Percentiles rank a stretch among this genome's conserved stretches.
Conservation (phyloP, 73 alveolate species). For the Paramecium octaurelia region DNA sequence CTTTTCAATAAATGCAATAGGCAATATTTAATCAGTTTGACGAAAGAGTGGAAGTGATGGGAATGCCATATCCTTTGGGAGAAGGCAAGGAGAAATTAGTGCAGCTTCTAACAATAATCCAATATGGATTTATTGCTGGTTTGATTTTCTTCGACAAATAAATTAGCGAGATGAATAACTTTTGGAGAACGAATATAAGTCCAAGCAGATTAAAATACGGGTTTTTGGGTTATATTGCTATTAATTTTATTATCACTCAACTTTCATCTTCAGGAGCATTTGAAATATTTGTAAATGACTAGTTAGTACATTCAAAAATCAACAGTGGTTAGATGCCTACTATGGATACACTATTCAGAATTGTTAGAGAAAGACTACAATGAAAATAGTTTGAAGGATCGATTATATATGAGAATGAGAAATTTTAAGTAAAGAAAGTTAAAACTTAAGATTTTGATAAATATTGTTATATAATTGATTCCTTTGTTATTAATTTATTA, state of each 20-base stretch:
- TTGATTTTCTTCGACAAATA: not conserved
- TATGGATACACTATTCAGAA: not conserved
- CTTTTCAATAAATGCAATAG: not conserved
- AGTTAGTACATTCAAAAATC: not conserved
- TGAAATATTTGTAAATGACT: constrained; percentile 5
- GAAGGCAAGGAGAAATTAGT: not conserved
- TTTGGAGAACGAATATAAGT: not conserved
- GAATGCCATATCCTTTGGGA: not conserved
- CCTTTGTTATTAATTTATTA: not conserved
- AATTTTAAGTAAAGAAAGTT: not conserved
- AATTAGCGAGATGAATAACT: not conserved
- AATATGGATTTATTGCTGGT: constrained; percentile 16
- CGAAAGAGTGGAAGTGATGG: constrained; percentile 1
- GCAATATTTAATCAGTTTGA: not conserved
- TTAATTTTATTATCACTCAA: not conserved
- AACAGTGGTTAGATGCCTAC: not conserved
- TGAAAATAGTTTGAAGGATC: not conserved
- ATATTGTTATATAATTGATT: not conserved
- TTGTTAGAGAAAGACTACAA: not conserved
- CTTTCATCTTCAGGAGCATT: not conserved
- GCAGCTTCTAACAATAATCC: not conserved
- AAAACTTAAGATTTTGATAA: not conserved
- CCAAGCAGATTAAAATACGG: not conserved
- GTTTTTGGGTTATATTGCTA: not conserved
- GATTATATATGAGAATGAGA: not conserved